Evolutionary conservation across 768 basidiomycete species (phyloP).

Genomic region (Mycena metata): DNA sequence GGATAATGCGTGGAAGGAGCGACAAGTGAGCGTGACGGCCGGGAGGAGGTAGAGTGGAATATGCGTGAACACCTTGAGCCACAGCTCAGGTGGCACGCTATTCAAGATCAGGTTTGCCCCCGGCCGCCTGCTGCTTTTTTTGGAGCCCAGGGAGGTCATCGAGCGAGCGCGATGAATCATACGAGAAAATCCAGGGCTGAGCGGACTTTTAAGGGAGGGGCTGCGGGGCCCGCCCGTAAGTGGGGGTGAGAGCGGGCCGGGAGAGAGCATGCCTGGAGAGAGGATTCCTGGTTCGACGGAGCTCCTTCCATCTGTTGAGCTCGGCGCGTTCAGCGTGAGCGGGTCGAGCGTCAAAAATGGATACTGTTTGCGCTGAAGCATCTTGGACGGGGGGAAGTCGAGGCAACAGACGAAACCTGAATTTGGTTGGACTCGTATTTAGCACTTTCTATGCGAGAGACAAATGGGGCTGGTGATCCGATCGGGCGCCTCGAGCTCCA

Average conservation of each 20-base stretch:
- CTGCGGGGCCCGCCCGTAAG: background rate
- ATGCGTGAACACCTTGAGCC: constrained; percentile 51
- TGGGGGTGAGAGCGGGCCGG: constrained; percentile 7
- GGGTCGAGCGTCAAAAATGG: constrained; percentile 25
- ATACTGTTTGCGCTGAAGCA: constrained; percentile 24
- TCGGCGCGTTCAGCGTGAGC: background rate
- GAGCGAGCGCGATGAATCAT: constrained; percentile 27
- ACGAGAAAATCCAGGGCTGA: constrained; percentile 23
- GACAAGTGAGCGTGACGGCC: constrained; percentile 48
- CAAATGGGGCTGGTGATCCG: too few relatives aligned
- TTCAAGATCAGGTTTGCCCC: background rate
- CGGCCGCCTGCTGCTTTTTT: constrained; percentile 10
- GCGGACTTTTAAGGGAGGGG: constrained; percentile 12
- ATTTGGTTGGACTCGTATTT: too few relatives aligned
- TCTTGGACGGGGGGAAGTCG: background rate
- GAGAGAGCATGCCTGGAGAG: constrained; percentile 5
- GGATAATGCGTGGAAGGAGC: constrained; percentile 49
- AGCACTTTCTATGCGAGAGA: too few relatives aligned
- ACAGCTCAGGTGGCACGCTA: constrained; percentile 50
- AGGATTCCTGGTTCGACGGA: background rate
- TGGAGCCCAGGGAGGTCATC: constrained; percentile 24
- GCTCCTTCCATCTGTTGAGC: background rate
- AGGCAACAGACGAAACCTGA: too few relatives aligned
- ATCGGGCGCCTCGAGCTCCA: too few relatives aligned
- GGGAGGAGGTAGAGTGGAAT: constrained; percentile 48